Evolutionary conservation across 805 yeast genomes (phyloP), one percentile per base, ranked within the genome.

Genomic region (Pichia sporocuriosa): DNA sequence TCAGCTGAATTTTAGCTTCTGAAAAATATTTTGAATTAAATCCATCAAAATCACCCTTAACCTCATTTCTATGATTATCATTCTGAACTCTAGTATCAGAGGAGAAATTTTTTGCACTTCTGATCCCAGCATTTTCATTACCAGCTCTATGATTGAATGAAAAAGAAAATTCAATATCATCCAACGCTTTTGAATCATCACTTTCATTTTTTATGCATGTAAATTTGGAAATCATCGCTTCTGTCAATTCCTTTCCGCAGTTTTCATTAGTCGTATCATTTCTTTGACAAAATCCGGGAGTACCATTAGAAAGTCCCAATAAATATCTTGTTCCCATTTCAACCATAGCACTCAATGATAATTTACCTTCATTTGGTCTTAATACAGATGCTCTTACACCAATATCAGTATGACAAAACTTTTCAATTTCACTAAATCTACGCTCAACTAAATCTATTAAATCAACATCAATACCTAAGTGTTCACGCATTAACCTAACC

Each of bases 401-500:
- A 11, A 59, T 56, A 1, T 50, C 38, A 0, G 75, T 60, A 15
- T 51, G 52, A 2, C 79, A 76, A 53, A 67, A 66, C 5, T 59
- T 57, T 45, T 74, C 77, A 46, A 75, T 67, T 37, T 66, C 64
- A 15, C 61, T 56, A 41, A 84, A 81, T 51, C 84, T 71, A 50
- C 89, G 70, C 56, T 88, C 96, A 25, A 87, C 83, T 33, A 83
- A 62, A 43, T 89, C 97, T 21, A 88, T 62, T 13, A 81, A 67
- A 61, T 89, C 97, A 32, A 88, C 93, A 59, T 88, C 94, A 40
- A 95, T 81, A 21, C 98, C 99, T 21, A 93, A 59, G 63, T 93
- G 99, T 57, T 93, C 99, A 49, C 98, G 75, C 98, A 93, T 93
- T 38, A 94, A 69, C 47, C 97, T 73, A 68, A 88, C 76, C 54